phyloP scores from a whole-genome alignment of 2,329 filamentous ascomycete species.

The Byssochlamys sp. region DNA sequence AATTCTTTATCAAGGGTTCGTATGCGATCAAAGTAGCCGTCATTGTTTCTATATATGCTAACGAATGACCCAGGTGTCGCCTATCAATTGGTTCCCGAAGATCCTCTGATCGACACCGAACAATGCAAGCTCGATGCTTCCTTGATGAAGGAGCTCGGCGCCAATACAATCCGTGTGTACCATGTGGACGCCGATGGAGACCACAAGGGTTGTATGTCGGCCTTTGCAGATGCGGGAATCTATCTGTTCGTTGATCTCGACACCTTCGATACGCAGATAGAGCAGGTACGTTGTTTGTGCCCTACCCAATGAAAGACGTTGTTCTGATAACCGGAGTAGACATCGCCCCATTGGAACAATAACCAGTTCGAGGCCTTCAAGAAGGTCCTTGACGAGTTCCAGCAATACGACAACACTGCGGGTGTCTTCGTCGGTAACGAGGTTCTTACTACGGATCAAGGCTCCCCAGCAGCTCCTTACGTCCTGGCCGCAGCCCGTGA shows the following conservation, averaged over 20 bases:
- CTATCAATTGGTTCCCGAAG: conserved; percentile 57
- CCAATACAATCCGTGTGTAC: conserved; percentile 80
- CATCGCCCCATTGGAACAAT: conserved; percentile 59
- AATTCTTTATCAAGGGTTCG: conserved; percentile 74
- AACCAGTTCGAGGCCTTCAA: conserved; percentile 60
- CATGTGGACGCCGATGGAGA: conserved; percentile 65
- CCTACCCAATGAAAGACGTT: not conserved
- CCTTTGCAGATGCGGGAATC: conserved; percentile 69
- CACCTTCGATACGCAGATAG: conserved; percentile 37
- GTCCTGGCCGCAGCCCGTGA: conserved; percentile 74
- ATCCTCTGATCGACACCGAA: conserved; percentile 64
- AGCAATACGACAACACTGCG: conserved; percentile 66
- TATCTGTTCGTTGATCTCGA: conserved; percentile 76
- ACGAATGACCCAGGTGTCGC: conserved; percentile 52
- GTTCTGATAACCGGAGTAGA: conserved; percentile 27
- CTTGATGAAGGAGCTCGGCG: conserved; percentile 69
- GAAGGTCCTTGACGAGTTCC: conserved; percentile 67
- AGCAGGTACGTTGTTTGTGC: conserved; percentile 22
- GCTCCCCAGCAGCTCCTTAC: conserved; percentile 62
- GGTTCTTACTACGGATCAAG: conserved; percentile 48
- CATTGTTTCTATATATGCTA: not conserved
- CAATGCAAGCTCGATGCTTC: conserved; percentile 68
- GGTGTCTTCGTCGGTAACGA: conserved; percentile 87
- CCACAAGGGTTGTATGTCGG: conserved; percentile 71
- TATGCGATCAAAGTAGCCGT: not conserved